Base-by-base conservation (phyloP, 352 stramenopile species). In the Thalassiosira livingstoniorum region DNA sequence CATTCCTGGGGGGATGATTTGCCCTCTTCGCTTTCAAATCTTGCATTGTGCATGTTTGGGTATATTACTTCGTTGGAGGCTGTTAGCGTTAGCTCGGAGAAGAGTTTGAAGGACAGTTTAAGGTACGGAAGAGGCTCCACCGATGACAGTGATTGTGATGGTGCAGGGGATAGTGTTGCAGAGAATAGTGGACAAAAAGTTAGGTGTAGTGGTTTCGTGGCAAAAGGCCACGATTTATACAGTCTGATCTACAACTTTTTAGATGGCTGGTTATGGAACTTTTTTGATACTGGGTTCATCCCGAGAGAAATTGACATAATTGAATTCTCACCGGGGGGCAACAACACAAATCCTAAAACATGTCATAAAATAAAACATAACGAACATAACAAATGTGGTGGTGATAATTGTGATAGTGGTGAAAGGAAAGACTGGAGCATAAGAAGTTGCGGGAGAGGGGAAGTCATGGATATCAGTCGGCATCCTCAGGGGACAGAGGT, bases 401-500 rank as follows among this genome's bases (percentile, higher is more conserved):
- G n/a, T n/a, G n/a, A n/a, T n/a, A n/a, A n/a, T n/a, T n/a, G n/a
- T n/a, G n/a, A n/a, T n/a, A n/a, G n/a, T n/a, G n/a, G n/a, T n/a
- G n/a, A n/a, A n/a, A n/a, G n/a, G n/a, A n/a, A n/a, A n/a, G n/a
- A n/a, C 54, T 91, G 75, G 13, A 78, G 25, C 34, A 82, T 80
- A 39, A 25, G 39, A 10, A 88, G 83, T 57, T 61, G 29, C 21
- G 65, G 63, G 5, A 74, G 71, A 37, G 93, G 93, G 10, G 93
- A 96, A 71, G 78, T 83, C 1, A 94, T 95, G 67, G 81, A 95
- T 81, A 53, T 92, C 2, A 60, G 62, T 35, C 94, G 94, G 65
- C 92, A 96, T 75, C 68, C 83, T 18, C 87, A 95, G 73, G 93
- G 92, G 11, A 95, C 90, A 13, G 93, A 96, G 68, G 82, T 96